These are phyloP conservation scores for Aquilaria sinensis DNA, from an alignment of 345 rosid genomes.

Conservation along the genomic window DNA sequence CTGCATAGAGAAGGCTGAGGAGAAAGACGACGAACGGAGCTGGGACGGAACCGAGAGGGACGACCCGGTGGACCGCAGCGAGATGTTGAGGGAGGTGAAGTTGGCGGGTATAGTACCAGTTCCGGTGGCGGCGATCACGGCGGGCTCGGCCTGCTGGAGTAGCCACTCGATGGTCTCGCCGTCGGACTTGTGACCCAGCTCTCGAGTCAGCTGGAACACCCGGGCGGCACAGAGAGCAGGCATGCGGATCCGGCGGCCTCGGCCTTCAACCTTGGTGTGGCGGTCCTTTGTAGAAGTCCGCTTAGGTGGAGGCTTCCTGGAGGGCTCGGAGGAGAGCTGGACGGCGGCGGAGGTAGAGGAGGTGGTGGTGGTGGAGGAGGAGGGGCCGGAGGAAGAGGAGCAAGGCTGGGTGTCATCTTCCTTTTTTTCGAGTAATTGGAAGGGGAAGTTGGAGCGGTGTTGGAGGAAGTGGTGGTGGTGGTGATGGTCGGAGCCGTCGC, in stretches of 20 bases:
- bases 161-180: constrained; percentile 99
- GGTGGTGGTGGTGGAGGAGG: constrained; percentile 28
- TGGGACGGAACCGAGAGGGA: constrained; percentile 86
- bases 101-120: constrained; percentile 98
- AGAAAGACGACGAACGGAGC: constrained; percentile 52
- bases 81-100: constrained; percentile 86
- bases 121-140: constrained; percentile 96
- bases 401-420: constrained; percentile 62
- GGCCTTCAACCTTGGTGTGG: constrained; percentile 94
- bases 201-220: constrained; percentile 91
- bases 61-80: constrained; percentile 88
- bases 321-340: constrained; percentile 27
- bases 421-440: constrained; percentile 77
- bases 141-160: constrained; percentile 97
- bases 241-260: constrained; percentile 97
- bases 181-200: constrained; percentile 90
- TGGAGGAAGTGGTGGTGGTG: constrained; percentile 35
- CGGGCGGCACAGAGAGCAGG: constrained; percentile 99
- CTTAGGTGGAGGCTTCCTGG: constrained; percentile 68
- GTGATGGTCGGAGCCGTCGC: constrained; percentile 49
- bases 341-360: constrained; percentile 17
- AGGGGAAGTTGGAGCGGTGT: constrained; percentile 62
- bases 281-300: constrained; percentile 89
- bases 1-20: constrained; percentile 50
- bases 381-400: constrained; percentile 43